phyloP scores from a whole-genome alignment of 345 rosid species.

The Cardamine occulta region DNA sequence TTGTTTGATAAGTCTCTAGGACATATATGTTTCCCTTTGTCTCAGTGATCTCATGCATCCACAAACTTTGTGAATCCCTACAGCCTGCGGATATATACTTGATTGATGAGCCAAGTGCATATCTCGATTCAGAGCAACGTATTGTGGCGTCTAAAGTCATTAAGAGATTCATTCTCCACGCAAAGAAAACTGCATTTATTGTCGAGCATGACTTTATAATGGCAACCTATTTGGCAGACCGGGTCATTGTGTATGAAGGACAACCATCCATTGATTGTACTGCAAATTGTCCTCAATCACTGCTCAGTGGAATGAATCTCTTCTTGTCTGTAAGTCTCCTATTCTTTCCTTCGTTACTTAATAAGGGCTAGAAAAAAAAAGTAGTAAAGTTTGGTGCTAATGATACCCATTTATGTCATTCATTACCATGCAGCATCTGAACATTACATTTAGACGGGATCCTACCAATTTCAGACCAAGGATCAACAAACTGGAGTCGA shows the following conservation, averaged over 20 bases:
- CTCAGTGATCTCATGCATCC: constrained; percentile 34
- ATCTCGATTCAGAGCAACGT: constrained; percentile 99
- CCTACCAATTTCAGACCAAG: constrained; percentile 95
- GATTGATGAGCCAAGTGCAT: constrained; percentile 98
- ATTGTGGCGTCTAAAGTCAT: constrained; percentile 98
- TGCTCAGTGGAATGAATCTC: constrained; percentile 97
- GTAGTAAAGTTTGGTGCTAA: not conserved
- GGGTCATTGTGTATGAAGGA: constrained; percentile 97
- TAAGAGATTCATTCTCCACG: constrained; percentile 95
- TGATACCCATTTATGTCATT: constrained; percentile 7
- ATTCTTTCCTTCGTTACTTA: not conserved
- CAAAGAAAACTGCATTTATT: constrained; percentile 98
- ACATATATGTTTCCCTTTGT: not conserved
- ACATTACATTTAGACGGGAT: constrained; percentile 93
- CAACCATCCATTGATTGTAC: constrained; percentile 80
- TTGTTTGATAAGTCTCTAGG: not conserved
- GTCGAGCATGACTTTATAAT: constrained; percentile 99
- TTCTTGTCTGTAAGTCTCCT: constrained; percentile 81
- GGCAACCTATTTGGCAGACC: constrained; percentile 94
- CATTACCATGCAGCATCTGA: constrained; percentile 64
- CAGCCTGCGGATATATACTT: constrained; percentile 99
- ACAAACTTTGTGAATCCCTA: constrained; percentile 30
- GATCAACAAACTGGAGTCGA: constrained; percentile 90
- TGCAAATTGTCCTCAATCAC: constrained; percentile 95
- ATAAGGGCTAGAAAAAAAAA: not conserved